Evolutionary conservation across 345 rosid genomes (phyloP), one percentile per base, ranked within the genome.

Genomic region (Firmiana major): DNA sequence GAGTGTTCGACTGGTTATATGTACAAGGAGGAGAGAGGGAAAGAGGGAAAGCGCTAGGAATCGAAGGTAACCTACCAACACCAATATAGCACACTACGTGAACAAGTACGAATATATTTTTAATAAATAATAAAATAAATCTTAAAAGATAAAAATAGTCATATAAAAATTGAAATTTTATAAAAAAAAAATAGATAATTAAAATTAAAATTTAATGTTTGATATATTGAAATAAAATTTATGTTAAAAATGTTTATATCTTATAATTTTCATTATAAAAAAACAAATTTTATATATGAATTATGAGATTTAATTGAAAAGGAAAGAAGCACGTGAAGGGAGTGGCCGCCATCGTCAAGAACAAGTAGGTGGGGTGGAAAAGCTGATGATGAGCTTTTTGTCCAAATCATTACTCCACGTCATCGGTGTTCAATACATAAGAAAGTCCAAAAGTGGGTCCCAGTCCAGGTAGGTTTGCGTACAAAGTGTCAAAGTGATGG

Each of bases 371-470:
- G 86, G 86, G 88, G 87, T 89, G 86, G 84, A 85, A 87, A 87
- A 79, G 89, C 72, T 78, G 84, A 63, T 38, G 70, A 85, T 74
- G 86, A 80, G 87, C 86, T 86, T 90, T 87, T 85, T 80, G 84
- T 85, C 84, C 86, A 84, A 84, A 84, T 90, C 90, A 85, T 81
- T 85, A 78, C 81, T 78, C 89, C 85, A 83, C 78, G 86, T 87
- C 86, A 89, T 77, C 81, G 46, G n/a, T 36, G 48, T 60, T 73
- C 34, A 73, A 40, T 68, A n/a, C 17, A 45, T 19, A 16, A 74
- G 26, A 77, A 78, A 74, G 79, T 76, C 80, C 10, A 31, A 13
- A 1, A 15, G 70, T 78, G 77, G 87, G 80, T 31, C 83, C 85
- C 57, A 8, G 9, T n/a, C 55, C 80, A 77, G 81, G 67, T 71